A percentile compares a stretch with the other conserved stretches of the same genome.
Conservation (phyloP, 441 rosid species). For the Erodium trifolium region DNA sequence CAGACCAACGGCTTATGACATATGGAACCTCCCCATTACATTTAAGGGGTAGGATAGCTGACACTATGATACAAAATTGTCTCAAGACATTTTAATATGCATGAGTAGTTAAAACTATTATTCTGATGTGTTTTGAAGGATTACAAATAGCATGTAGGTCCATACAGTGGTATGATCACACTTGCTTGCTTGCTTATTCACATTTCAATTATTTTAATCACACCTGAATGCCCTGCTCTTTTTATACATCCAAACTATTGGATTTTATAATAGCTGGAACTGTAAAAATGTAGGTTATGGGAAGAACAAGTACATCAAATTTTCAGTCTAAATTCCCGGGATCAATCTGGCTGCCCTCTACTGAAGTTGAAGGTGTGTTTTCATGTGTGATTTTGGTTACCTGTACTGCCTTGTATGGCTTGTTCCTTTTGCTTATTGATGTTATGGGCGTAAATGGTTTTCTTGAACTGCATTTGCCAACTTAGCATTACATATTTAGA, state of each 20-base stretch:
- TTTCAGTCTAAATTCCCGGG: slow-evolving; percentile 28
- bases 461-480: neutral
- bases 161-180: neutral
- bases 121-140: neutral
- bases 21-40: slow-evolving; percentile 1
- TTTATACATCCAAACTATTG: slow-evolving; percentile 10
- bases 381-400: slow-evolving; percentile 12
- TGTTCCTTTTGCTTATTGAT: neutral
- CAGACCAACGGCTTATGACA: neutral
- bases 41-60: neutral
- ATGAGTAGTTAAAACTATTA: neutral
- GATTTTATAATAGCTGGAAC: slow-evolving; percentile 12
- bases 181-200: neutral
- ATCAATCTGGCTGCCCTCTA: slow-evolving; percentile 41
- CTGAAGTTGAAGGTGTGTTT: slow-evolving; percentile 34
- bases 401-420: neutral
- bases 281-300: slow-evolving; percentile 43
- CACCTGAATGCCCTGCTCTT: neutral
- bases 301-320: slow-evolving; percentile 39
- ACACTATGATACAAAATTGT: neutral
- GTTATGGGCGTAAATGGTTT: neutral
- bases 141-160: neutral
- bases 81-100: neutral
- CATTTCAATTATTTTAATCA: neutral
- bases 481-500: neutral